Conservation (phyloP, 1,284 basidiomycete genomes). For the Cystobasidiaceae sp. region DNA sequence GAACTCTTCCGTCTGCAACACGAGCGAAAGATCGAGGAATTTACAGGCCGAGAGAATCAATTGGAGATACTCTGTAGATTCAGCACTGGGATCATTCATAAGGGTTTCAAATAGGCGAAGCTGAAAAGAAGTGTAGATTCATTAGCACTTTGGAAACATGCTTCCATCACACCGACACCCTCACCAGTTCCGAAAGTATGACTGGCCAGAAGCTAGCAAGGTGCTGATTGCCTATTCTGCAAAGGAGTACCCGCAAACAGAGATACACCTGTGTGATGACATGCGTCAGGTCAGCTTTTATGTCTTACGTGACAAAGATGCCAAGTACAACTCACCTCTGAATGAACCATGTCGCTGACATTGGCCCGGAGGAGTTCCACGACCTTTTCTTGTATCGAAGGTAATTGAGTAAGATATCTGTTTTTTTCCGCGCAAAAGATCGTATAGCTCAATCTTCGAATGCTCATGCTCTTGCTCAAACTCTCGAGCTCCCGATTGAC, state of each 20-base stretch:
- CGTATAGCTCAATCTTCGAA: conserved; percentile 80
- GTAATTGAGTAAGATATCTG: conserved; percentile 81
- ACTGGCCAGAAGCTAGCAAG: conserved; percentile 96
- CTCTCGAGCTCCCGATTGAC: conserved; percentile 92
- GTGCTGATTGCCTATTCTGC: conserved; percentile 85
- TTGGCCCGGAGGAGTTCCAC: conserved; percentile 84
- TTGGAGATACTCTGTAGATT: conserved; percentile 75
- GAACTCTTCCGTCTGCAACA: conserved; percentile 93
- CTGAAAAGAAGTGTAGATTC: too few species aligned
- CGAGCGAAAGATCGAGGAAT: conserved; percentile 83
- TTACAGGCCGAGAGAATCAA: conserved; percentile 85
- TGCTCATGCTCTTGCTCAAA: conserved; percentile 75
- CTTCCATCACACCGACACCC: conserved; percentile 42
- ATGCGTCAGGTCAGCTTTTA: not conserved
- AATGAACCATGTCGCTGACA: conserved; percentile 76
- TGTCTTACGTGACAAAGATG: not conserved
- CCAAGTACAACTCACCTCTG: conserved; percentile 60
- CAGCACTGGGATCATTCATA: conserved; percentile 52
- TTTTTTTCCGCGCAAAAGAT: conserved; percentile 82
- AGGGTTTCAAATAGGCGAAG: conserved; percentile 57
- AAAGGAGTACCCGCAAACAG: conserved; percentile 83
- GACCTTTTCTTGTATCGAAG: conserved; percentile 90
- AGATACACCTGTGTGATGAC: conserved; percentile 58
- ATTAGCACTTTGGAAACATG: conserved; percentile 12
- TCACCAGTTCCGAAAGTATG: conserved; percentile 80